Evolutionary conservation across 768 basidiomycete genomes (phyloP), one percentile per base, ranked within the genome.

Genomic region (Suillus brevipes): DNA sequence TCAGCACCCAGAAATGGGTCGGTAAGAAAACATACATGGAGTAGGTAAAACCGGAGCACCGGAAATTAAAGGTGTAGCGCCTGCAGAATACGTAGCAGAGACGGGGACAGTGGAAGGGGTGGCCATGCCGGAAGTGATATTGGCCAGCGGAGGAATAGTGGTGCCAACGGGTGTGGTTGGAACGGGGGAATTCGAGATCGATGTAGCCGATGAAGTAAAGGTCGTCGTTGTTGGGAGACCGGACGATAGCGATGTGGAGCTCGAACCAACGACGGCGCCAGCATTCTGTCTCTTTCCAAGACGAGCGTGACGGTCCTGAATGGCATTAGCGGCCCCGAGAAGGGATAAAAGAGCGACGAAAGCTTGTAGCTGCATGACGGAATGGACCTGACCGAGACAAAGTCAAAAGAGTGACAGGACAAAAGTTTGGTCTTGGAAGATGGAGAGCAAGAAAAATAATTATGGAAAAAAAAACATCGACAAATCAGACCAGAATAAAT

Each of bases 1-100:
- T 38, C 65, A 70, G 66, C 40, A 4, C 5, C 25, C 55, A 2
- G 8, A 25, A 34, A 53, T 16, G 20, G 12, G 12, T 31, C 13
- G 36, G 0, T 2, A 13, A 6, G 50, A 8, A 40, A 66, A 59
- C 8, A 2, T 77, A 90, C 90, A 87, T n/a, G 82, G 73, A 0
- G 83, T 79, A 0, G 94, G 94, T 12, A 95, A 78, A 3, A 77
- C 65, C 2, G 90, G 90, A 1, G 85, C 94, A 65, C 89, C 89
- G 38, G 84, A 70, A 49, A 90, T 78, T 1, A 89, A 86, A 3
- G 89, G 84, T 0, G 81, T 80, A 36, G 87, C 84, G 2, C 92
- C 92, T 49, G 87, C 75, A 0, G 83, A 42, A 69, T 78, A 90
- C 0, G 87, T 87, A 3, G 84, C 73, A 4, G 85, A 79, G 20